Percentiles rank a stretch among this genome's conserved stretches.
phyloP scores from a whole-genome alignment of 129 eudicot species.

The Solidago caesia region DNA sequence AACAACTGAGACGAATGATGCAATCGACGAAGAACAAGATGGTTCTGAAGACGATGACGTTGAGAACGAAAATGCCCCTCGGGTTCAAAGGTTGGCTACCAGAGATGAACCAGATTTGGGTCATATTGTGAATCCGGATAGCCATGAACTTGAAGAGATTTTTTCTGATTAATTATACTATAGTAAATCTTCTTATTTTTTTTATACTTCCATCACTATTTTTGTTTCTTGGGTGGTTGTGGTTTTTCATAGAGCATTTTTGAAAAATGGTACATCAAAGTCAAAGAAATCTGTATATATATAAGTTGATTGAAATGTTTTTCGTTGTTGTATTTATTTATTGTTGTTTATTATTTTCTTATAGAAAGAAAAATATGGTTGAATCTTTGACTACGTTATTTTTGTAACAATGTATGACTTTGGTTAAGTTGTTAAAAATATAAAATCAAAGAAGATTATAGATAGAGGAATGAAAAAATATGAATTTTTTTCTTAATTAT shows the following conservation, averaged over 20 bases:
- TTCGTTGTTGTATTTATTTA: no score
- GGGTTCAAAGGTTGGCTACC: constrained; percentile 25
- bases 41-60: constrained; percentile 20
- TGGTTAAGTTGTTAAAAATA: no score
- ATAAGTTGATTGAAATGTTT: no score
- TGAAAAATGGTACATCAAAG: not conserved
- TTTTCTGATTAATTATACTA: constrained; percentile 33
- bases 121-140: constrained; percentile 22
- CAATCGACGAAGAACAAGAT: constrained; percentile 39
- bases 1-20: constrained; percentile 11
- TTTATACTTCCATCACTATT: not conserved
- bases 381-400: no score
- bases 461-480: no score
- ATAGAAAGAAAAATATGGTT: no score
- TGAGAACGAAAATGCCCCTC: constrained; percentile 26
- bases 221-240: not conserved
- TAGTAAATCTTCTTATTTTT: not conserved
- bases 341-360: no score
- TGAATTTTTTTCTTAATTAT: no score
- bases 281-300: not conserved
- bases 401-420: no score
- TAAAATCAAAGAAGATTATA: no score
- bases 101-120: constrained; percentile 26
- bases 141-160: constrained; percentile 37
- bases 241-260: not conserved